Conservation (phyloP, 805 yeast genomes). For the Ogataea polymorpha region DNA sequence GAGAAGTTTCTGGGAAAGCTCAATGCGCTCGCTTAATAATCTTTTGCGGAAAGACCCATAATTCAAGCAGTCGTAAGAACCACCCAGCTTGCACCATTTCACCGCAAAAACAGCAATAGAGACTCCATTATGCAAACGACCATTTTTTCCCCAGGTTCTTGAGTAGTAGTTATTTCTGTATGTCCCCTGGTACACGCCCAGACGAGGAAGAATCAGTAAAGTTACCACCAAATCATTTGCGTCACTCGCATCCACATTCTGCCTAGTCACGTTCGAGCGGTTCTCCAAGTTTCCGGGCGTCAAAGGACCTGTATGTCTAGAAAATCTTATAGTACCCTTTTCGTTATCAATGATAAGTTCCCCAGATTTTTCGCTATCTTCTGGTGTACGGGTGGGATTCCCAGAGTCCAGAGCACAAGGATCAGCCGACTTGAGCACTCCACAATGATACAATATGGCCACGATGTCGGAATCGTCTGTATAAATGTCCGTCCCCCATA, state of each 20-base stretch:
- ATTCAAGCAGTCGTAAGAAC: constrained; percentile 19
- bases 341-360: background rate
- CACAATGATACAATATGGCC: constrained; percentile 71
- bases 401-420: constrained; percentile 20
- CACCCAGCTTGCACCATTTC: constrained; percentile 40
- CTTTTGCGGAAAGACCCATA: constrained; percentile 21
- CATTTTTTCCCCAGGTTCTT: constrained; percentile 58
- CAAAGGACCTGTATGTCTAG: constrained; percentile 21
- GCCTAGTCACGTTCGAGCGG: constrained; percentile 30
- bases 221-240: constrained; percentile 55
- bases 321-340: constrained; percentile 14
- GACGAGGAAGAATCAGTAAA: constrained; percentile 62
- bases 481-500: constrained; percentile 93
- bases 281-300: constrained; percentile 43
- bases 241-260: constrained; percentile 25
- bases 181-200: constrained; percentile 62
- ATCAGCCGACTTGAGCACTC: constrained; percentile 46
- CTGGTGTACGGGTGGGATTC: constrained; percentile 1
- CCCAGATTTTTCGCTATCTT: background rate
- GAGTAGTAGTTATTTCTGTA: constrained; percentile 69
- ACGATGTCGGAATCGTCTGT: constrained; percentile 91
- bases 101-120: constrained; percentile 62
- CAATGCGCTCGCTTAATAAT: constrained; percentile 23
- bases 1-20: constrained; percentile 11
- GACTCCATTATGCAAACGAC: constrained; percentile 67